phyloP scores from a whole-genome alignment of 148 eudicot genomes.

The Chenopodium album region DNA sequence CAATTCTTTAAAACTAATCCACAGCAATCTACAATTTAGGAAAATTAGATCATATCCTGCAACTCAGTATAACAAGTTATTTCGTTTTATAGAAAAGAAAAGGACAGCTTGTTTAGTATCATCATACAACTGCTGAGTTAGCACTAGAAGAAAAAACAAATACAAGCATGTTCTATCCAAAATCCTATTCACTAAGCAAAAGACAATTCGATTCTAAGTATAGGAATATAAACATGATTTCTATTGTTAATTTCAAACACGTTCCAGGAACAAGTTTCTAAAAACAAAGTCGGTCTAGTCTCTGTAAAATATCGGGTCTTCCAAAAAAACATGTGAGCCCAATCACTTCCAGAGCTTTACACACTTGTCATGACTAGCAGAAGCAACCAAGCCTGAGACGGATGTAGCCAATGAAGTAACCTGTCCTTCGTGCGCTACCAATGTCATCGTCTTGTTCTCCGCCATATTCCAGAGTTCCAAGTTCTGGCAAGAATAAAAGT shows the following conservation, averaged over 20 bases:
- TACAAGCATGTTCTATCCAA: slow-evolving; percentile 5
- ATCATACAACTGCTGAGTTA: slow-evolving; percentile 23
- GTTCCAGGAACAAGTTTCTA: background rate
- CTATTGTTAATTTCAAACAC: background rate
- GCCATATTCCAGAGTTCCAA: slow-evolving; percentile 70
- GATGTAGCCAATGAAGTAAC: slow-evolving; percentile 52
- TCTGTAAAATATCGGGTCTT: background rate
- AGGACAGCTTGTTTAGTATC: background rate
- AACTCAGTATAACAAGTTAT: background rate
- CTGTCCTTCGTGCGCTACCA: slow-evolving; percentile 51
- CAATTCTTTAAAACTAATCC: too few relatives aligned
- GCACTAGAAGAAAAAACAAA: slow-evolving; percentile 17
- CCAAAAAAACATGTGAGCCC: background rate
- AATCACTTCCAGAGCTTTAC: slow-evolving; percentile 67
- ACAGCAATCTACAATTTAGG: background rate
- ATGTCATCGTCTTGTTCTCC: slow-evolving; percentile 65
- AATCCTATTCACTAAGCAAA: slow-evolving; percentile 14
- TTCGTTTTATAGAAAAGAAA: background rate
- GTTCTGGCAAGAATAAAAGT: slow-evolving; percentile 34
- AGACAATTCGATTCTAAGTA: slow-evolving; percentile 10
- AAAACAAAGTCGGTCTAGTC: background rate
- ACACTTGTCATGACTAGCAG: slow-evolving; percentile 56
- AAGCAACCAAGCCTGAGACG: slow-evolving; percentile 48
- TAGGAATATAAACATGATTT: slow-evolving; percentile 21
- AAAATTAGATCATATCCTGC: background rate